These are phyloP conservation scores for Vitis rupestris DNA, from an alignment of 164 flowering plant genomes.

Conservation along the genomic window DNA sequence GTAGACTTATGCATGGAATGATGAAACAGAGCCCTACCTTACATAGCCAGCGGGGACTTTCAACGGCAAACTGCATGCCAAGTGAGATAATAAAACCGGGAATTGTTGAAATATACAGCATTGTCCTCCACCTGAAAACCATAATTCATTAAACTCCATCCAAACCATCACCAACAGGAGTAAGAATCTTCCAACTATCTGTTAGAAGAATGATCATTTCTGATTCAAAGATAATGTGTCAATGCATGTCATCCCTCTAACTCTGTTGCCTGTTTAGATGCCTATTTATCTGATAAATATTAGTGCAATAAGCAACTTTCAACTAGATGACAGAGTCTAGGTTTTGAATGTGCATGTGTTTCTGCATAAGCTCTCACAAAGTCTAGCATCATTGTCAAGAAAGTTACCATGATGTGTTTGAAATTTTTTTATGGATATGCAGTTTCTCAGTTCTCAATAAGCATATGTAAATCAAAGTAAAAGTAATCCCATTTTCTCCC, in stretches of 20 bases:
- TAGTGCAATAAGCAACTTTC: too few relatives aligned
- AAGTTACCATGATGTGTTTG: too few relatives aligned
- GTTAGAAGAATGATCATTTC: neutral
- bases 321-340: too few relatives aligned
- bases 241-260: neutral
- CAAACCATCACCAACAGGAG: neutral
- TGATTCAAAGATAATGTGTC: neutral
- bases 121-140: slow-evolving; percentile 74
- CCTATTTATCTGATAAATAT: too few relatives aligned
- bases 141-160: slow-evolving; percentile 3
- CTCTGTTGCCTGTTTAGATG: neutral
- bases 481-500: too few relatives aligned
- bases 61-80: slow-evolving; percentile 89
- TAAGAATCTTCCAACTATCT: neutral
- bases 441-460: too few relatives aligned
- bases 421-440: too few relatives aligned
- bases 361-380: neutral
- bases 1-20: neutral
- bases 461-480: too few relatives aligned
- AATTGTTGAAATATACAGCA: slow-evolving; percentile 67
- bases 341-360: neutral
- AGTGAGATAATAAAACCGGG: slow-evolving; percentile 63
- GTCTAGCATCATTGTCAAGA: neutral
- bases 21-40: slow-evolving; percentile 45
- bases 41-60: slow-evolving; percentile 93